Percentiles rank a stretch among this genome's conserved stretches.
These are phyloP conservation scores for Calonectria naviculata DNA, from an alignment of 2,329 filamentous ascomycete genomes.

Conservation along the genomic window DNA sequence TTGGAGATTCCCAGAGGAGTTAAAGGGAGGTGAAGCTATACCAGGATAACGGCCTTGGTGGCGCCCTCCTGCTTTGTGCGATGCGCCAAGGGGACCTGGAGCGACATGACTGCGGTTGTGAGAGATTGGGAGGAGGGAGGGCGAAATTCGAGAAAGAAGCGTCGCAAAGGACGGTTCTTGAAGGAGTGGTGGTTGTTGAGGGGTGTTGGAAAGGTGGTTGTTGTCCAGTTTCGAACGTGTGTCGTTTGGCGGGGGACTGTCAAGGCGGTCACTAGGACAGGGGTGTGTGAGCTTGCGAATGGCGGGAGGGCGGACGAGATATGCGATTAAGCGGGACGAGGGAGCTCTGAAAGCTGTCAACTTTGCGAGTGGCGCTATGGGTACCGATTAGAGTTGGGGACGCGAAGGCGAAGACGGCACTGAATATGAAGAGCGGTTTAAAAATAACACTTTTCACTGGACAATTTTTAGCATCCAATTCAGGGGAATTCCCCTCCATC, in stretches of 20 bases:
- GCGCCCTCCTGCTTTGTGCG: constrained; percentile 64
- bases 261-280: constrained; percentile 23
- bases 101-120: constrained; percentile 57
- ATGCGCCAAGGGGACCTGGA: constrained; percentile 66
- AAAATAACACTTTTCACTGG: not conserved
- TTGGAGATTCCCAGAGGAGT: constrained; percentile 16
- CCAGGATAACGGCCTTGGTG: constrained; percentile 96
- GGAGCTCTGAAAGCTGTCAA: constrained; percentile 22
- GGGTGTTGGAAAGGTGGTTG: constrained; percentile 17
- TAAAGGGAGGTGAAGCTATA: constrained; percentile 52
- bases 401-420: not conserved
- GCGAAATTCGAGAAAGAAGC: not conserved
- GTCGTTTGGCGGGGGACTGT: constrained; percentile 20
- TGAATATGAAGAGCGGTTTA: not conserved
- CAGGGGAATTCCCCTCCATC: not conserved
- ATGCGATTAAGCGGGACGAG: constrained; percentile 35
- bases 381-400: not conserved
- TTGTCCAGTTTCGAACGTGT: constrained; percentile 8
- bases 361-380: constrained; percentile 4
- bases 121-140: not conserved
- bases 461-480: not conserved
- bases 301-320: not conserved
- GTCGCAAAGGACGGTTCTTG: constrained; percentile 14
- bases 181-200: not conserved
- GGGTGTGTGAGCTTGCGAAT: constrained; percentile 10